A percentile compares a stretch with the other conserved stretches of the same genome.
Conservation (phyloP, 73 alveolate species). For the Tetrahymena malaccensis region DNA sequence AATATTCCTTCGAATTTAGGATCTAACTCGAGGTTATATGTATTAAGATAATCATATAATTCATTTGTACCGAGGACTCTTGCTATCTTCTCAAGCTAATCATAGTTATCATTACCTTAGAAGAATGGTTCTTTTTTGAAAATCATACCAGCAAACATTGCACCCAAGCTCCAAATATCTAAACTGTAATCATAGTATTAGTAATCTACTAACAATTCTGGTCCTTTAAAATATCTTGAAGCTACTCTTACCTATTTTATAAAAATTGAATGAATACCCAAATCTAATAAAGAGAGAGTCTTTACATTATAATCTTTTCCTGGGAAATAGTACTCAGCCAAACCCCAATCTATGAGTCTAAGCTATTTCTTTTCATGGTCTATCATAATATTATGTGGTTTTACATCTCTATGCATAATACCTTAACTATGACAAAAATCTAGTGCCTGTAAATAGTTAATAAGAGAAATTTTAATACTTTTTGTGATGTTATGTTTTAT, state of each 20-base stretch:
- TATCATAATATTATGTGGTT: constrained; percentile 79
- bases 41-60: constrained; percentile 51
- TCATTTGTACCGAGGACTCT: constrained; percentile 73
- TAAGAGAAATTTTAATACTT: neutral
- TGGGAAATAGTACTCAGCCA: constrained; percentile 77
- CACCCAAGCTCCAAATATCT: constrained; percentile 73
- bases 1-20: constrained; percentile 46
- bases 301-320: constrained; percentile 54
- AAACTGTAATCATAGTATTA: constrained; percentile 59
- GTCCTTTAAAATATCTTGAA: constrained; percentile 54
- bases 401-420: constrained; percentile 77
- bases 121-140: constrained; percentile 76
- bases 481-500: neutral
- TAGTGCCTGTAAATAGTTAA: constrained; percentile 39
- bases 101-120: constrained; percentile 76
- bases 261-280: neutral
- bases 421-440: constrained; percentile 81
- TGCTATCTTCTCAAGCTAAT: constrained; percentile 72
- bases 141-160: constrained; percentile 62
- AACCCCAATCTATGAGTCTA: constrained; percentile 81
- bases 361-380: constrained; percentile 59
- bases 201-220: constrained; percentile 53
- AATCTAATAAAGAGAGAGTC: neutral
- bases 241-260: constrained; percentile 50
- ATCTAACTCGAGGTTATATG: constrained; percentile 50